Evolutionary conservation across 805 yeast genomes (phyloP).

Genomic region (Hagleromyces aurorensis): DNA sequence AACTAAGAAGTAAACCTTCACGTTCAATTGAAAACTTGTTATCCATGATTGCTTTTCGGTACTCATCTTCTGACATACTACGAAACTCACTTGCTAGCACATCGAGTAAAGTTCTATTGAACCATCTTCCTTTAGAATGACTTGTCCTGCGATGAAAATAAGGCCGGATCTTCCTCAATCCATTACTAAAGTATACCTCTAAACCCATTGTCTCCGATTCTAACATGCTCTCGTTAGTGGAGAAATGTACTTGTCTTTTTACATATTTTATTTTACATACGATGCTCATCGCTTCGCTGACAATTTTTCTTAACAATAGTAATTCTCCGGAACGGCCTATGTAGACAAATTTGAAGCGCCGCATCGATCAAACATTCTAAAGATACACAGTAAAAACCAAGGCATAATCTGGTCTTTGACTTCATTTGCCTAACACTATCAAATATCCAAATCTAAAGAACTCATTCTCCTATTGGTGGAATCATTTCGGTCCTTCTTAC

Average conservation of each 20-base stretch:
- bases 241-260: no score
- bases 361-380: no score
- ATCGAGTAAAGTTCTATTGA: slow-evolving; percentile 32
- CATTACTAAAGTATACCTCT: slow-evolving; percentile 23
- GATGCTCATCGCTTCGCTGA: no score
- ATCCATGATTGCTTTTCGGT: slow-evolving; percentile 11
- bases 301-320: no score
- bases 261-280: no score
- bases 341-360: no score
- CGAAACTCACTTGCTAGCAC: slow-evolving; percentile 36
- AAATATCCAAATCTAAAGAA: slow-evolving; percentile 10
- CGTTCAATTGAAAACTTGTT: slow-evolving; percentile 18
- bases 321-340: no score
- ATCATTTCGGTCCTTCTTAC: slow-evolving; percentile 40
- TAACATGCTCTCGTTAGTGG: neutral
- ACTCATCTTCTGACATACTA: slow-evolving; percentile 14
- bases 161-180: slow-evolving; percentile 36
- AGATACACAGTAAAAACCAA: no score
- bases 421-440: no score
- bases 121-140: slow-evolving; percentile 41
- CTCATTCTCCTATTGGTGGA: slow-evolving; percentile 24
- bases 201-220: slow-evolving; percentile 9
- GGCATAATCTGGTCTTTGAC: no score
- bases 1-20: slow-evolving; percentile 10
- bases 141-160: slow-evolving; percentile 33